These are phyloP conservation scores for Fusarium goolgardi DNA, from an alignment of 2,329 filamentous ascomycete species.

Conservation along the genomic window DNA sequence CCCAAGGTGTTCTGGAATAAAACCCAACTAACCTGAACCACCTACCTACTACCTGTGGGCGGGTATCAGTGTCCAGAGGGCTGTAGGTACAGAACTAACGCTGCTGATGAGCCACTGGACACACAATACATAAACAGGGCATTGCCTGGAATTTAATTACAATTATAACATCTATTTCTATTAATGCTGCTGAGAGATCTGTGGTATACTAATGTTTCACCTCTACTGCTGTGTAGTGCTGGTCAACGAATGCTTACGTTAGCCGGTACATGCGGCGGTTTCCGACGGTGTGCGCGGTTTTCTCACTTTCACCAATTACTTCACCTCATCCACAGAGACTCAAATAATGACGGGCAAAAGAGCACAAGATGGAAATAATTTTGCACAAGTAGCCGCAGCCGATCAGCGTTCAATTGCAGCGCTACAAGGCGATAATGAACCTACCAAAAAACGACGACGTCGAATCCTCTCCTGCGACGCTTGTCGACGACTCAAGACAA, in stretches of 20 bases:
- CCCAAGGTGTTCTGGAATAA: not conserved
- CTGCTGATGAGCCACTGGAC: not conserved
- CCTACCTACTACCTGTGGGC: not conserved
- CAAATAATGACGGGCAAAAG: constrained; percentile 16
- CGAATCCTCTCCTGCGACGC: constrained; percentile 38
- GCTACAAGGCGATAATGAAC: constrained; percentile 4
- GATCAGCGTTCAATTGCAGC: not conserved
- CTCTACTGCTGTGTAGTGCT: not conserved
- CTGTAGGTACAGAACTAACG: not conserved
- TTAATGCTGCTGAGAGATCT: not conserved
- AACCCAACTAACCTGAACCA: not conserved
- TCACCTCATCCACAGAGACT: not conserved
- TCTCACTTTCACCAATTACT: not conserved
- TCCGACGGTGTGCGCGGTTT: constrained; percentile 28
- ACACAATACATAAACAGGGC: not conserved
- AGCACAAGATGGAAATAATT: not conserved
- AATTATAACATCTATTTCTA: not conserved
- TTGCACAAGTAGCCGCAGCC: not conserved
- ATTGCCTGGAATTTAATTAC: not conserved
- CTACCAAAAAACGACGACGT: constrained; percentile 27
- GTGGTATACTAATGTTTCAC: not conserved
- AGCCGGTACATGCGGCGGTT: constrained; percentile 4
- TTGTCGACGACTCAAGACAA: constrained; percentile 38
- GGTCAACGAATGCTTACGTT: constrained; percentile 3
- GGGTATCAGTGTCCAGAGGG: not conserved